Base-by-base conservation (phyloP, 306 rosid species). In the Pachyrhizus erosus region DNA sequence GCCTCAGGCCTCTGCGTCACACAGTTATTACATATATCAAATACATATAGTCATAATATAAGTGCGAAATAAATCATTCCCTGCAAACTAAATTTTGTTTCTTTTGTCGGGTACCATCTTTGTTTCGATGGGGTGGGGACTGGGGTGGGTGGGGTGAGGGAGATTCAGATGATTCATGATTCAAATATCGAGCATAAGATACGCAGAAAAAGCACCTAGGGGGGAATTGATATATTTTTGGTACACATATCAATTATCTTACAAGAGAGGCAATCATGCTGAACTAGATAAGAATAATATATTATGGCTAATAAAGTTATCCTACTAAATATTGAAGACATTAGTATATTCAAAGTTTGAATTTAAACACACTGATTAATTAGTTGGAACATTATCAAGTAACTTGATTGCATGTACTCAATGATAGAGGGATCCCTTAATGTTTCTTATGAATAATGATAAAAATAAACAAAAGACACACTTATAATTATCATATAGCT, bases 161-260 rank as follows among this genome's bases (percentile, higher is more conserved):
- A 4, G 8, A 64, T 64, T 64, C 70, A 64, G 12, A 64, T 64
- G 43, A 15, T 64, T 64, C 23, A 64, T 64, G 70, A 65, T 31
- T 65, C 46, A 18, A 33, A 65, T 65, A 62, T 62, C 42, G 21
- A 62, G 42, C 40, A 29, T 17, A 62, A 62, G 70, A 62, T 62
- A 42, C 42, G 40, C 42, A 27, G 40, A 13, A 62, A 61, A 62
- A 62, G 69, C 15, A 26, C 9, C 62, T 8, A 11, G 62, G 68
- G 40, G 3, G 40, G 0, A 17, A n/a, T 58, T 24, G 67, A 24
- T 60, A 13, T 24, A 55, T 20, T n/a, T n/a, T n/a, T n/a, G n/a
- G n/a, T n/a, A n/a, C n/a, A n/a, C n/a, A n/a, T n/a, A n/a, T n/a
- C n/a, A n/a, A n/a, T n/a, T n/a, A n/a, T n/a, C n/a, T n/a, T n/a